Evolutionary conservation across 305 asterid species (phyloP), one percentile per base, ranked within the genome.

Genomic region (Fraxinus sp.): DNA sequence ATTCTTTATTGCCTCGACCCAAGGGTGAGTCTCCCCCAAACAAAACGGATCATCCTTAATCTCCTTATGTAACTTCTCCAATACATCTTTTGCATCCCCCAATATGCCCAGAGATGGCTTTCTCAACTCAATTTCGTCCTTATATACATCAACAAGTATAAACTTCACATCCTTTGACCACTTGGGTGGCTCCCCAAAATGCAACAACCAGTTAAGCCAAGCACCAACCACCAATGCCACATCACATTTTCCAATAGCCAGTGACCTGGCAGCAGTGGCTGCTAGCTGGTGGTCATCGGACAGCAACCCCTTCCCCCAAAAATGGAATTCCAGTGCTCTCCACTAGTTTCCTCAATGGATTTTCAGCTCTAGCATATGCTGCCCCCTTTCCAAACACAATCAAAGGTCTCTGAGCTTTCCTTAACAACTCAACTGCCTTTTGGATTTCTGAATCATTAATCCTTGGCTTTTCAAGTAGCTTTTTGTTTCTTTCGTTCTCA

Each of bases 341-440:
- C 26, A 92, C 93, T 64, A 95, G 84, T 55, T 83, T 87, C 46
- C 83, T 88, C 84, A 93, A 79, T 80, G 87, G 93, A 35, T 77
- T 84, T 80, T 95, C 98, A 2, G 97, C 95, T 80, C 88, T 93
- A 55, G 95, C 86, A 78, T 86, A 86, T 36, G 96, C 95, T 26
- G 98, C 98, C 68, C 97, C 98, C 77, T 95, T 95, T 11, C 98
- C 98, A 66, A 95, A 91, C 81, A 95, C 97, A 76, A 93, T 91
- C 90, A 93, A 85, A 20, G 98, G 98, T 82, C 98, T 90, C 85
- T 90, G 89, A 4, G 98, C 97, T 0, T 83, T 73, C 79, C 97
- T 91, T 79, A 95, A 83, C 82, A 93, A 83, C 71, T 85, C 90
- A 77, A 89, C 98, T 4, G 94, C 97, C 83, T 89, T 93, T 35